A percentile compares a stretch with the other conserved stretches of the same genome.
Conservation (phyloP, 345 rosid genomes). For the Bruguiera sexangula region DNA sequence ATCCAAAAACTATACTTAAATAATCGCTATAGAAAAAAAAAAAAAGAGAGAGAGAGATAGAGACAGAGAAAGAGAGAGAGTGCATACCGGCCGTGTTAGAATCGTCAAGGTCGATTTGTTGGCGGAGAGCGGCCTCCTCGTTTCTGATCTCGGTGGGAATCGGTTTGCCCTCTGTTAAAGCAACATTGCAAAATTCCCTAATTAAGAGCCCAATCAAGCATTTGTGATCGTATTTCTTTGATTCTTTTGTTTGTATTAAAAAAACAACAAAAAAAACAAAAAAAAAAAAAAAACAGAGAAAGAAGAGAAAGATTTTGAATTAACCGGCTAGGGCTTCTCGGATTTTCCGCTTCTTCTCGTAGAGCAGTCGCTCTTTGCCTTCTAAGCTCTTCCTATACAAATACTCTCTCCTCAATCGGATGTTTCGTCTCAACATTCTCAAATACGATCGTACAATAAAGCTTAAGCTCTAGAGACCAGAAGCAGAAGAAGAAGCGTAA, state of each 20-base stretch:
- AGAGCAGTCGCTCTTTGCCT: constrained; percentile 72
- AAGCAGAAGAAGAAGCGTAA: no score
- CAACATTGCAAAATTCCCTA: not conserved
- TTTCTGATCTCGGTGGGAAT: constrained; percentile 91
- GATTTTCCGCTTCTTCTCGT: constrained; percentile 84
- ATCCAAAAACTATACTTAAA: not conserved
- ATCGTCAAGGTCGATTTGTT: constrained; percentile 87
- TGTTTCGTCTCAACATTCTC: constrained; percentile 62
- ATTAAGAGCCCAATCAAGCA: not conserved
- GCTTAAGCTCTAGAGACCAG: no score
- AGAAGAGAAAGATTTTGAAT: no score
- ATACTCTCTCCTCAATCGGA: constrained; percentile 74
- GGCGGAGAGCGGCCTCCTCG: constrained; percentile 77
- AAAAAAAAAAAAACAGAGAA: not conserved
- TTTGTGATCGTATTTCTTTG: no score
- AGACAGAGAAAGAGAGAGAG: not conserved
- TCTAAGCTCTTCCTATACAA: constrained; percentile 87
- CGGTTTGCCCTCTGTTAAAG: constrained; percentile 71
- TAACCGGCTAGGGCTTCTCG: constrained; percentile 78
- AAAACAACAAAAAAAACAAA: not conserved
- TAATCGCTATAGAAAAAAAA: not conserved
- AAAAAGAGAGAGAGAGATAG: not conserved
- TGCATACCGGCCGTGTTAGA: constrained; percentile 55
- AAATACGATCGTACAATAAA: no score
- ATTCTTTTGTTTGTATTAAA: no score